Percentiles rank a stretch among this genome's conserved stretches.
phyloP scores from a whole-genome alignment of 2,329 filamentous ascomycete genomes.

The Ilyonectria mors-panacis region DNA sequence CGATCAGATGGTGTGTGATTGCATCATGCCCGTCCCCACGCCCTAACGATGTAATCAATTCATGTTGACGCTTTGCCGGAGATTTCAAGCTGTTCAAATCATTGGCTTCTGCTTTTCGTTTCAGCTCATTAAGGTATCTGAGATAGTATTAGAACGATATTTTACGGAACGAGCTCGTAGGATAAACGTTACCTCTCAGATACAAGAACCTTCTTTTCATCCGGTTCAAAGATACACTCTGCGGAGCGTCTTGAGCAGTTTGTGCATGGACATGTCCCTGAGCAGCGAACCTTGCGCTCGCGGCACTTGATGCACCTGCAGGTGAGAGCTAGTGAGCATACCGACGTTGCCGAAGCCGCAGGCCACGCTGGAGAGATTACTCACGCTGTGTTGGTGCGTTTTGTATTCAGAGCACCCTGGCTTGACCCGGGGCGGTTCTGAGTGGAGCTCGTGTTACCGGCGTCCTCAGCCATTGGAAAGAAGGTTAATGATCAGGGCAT shows the following conservation, averaged over 20 bases:
- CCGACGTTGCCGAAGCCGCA: too few relatives aligned
- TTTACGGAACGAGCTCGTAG: neutral
- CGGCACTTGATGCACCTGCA: conserved; percentile 21
- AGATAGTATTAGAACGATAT: neutral
- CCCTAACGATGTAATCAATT: too few relatives aligned
- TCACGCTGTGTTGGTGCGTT: too few relatives aligned
- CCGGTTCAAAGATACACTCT: conserved; percentile 20
- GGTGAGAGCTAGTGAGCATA: neutral
- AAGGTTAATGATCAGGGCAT: too few relatives aligned
- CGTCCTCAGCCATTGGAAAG: too few relatives aligned
- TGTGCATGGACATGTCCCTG: conserved; percentile 17
- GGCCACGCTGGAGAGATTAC: too few relatives aligned
- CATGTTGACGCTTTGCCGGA: neutral
- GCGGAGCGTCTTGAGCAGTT: conserved; percentile 19
- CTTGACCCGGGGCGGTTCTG: too few relatives aligned
- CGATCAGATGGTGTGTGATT: too few relatives aligned
- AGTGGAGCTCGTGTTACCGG: too few relatives aligned
- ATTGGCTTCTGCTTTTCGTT: conserved; percentile 16
- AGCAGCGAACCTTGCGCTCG: conserved; percentile 28
- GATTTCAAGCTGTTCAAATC: neutral
- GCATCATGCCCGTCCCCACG: too few relatives aligned
- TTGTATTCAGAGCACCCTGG: too few relatives aligned
- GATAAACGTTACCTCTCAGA: conserved; percentile 7
- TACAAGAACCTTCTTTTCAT: conserved; percentile 18
- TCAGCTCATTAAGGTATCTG: conserved; percentile 27